A percentile compares a stretch with the other conserved stretches of the same genome.
phyloP scores from a whole-genome alignment of 2,329 filamentous ascomycete species.

The Colletotrichum tropicicola region DNA sequence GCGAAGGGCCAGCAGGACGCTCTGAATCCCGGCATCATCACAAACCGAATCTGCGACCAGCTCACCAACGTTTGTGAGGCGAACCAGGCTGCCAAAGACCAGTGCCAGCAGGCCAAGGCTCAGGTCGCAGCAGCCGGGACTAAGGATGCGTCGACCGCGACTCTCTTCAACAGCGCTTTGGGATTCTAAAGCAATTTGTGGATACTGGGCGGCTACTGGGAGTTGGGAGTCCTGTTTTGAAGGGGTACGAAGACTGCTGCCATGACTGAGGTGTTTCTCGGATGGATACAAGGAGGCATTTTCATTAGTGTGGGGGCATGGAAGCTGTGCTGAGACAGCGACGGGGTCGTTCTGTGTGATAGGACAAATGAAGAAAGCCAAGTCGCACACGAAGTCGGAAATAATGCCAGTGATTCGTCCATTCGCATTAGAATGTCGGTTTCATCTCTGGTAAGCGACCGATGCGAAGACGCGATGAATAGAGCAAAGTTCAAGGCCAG shows the following conservation, averaged over 20 bases:
- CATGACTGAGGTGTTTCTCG: neutral
- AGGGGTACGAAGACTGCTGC: neutral
- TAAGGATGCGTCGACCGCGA: conserved; percentile 57
- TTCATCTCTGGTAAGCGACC: neutral
- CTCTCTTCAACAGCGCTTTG: conserved; percentile 54
- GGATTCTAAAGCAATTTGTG: conserved; percentile 41
- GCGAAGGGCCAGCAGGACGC: conserved; percentile 65
- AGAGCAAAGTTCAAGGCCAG: neutral
- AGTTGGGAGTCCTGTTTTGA: neutral
- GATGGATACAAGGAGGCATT: neutral
- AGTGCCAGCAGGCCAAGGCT: conserved; percentile 57
- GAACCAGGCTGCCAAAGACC: conserved; percentile 61
- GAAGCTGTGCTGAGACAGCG: no score
- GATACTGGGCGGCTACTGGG: neutral
- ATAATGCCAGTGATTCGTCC: no score
- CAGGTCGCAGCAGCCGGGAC: conserved; percentile 59
- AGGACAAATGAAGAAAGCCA: no score
- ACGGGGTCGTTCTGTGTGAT: neutral
- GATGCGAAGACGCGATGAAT: neutral
- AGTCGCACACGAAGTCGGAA: no score
- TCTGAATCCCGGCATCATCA: conserved; percentile 71
- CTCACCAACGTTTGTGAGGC: conserved; percentile 67
- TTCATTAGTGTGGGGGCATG: no score
- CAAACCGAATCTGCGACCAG: conserved; percentile 68
- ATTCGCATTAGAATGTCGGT: neutral